Percentiles rank a stretch among this genome's conserved stretches.
These are phyloP conservation scores for Tuber calosporum DNA, from an alignment of 495 filamentous ascomycete species.

Conservation along the genomic window DNA sequence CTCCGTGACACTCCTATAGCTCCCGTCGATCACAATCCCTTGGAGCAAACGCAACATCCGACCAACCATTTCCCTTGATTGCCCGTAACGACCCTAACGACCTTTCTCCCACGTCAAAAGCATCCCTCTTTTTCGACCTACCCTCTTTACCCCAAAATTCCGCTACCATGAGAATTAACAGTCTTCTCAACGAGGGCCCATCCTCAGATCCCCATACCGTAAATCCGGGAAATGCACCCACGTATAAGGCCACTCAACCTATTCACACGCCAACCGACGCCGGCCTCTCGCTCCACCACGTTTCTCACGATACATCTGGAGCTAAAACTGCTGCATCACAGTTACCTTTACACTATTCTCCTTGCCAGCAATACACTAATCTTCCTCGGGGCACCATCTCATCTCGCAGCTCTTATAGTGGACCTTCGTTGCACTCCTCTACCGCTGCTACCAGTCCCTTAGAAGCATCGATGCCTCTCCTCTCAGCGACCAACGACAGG, in stretches of 20 bases:
- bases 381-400: conserved; percentile 18
- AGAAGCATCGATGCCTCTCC: conserved; percentile 17
- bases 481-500: conserved; percentile 10
- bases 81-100: conserved; percentile 20
- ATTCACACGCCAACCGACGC: conserved; percentile 13
- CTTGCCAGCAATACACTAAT: conserved; percentile 18
- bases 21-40: conserved; percentile 36
- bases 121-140: conserved; percentile 15
- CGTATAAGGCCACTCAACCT: conserved; percentile 20
- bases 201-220: conserved; percentile 21
- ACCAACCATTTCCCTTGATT: conserved; percentile 27
- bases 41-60: conserved; percentile 29
- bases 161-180: conserved; percentile 32
- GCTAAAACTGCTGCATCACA: conserved; percentile 16
- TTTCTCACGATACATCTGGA: conserved; percentile 21
- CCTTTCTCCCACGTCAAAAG: conserved; percentile 33
- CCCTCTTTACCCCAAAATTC: conserved; percentile 16
- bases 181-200: conserved; percentile 29
- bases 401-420: conserved; percentile 36
- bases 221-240: conserved; percentile 17
- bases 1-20: conserved; percentile 36
- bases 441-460: conserved; percentile 35
- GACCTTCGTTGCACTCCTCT: conserved; percentile 31
- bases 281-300: background rate
- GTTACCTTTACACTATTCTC: conserved; percentile 14